Evolutionary conservation across 306 rosid species (phyloP).

Genomic region (Inga leiocalycina): DNA sequence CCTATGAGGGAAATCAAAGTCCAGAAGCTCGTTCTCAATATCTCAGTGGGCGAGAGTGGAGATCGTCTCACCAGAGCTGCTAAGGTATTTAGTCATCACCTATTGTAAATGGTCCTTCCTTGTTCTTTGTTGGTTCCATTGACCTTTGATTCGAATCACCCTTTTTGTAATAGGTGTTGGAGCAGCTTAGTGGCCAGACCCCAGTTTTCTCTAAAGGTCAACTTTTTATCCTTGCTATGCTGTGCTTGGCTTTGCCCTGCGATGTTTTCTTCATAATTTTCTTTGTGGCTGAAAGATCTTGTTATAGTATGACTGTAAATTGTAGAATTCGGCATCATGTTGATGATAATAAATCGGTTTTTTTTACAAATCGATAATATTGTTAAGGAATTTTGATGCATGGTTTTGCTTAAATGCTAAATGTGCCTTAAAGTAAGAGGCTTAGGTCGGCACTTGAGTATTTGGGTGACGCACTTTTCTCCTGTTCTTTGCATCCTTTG

Average conservation of each 20-base stretch:
- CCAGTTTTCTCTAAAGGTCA: not conserved
- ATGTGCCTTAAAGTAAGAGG: not conserved
- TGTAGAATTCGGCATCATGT: not conserved
- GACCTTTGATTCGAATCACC: not conserved
- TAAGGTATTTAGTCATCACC: not conserved
- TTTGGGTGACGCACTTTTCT: not conserved
- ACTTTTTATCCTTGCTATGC: not conserved
- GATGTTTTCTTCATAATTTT: not conserved
- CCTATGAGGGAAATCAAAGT: not conserved
- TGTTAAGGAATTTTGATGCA: not conserved
- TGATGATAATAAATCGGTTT: not conserved
- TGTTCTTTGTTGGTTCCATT: not conserved
- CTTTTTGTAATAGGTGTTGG: not conserved
- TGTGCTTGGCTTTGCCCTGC: not conserved
- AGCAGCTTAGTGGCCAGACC: conserved; percentile 3
- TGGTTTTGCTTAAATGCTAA: not conserved
- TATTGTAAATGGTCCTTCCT: not conserved
- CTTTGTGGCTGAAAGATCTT: not conserved
- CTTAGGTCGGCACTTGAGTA: not conserved
- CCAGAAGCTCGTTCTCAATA: not conserved
- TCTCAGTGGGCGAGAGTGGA: not conserved
- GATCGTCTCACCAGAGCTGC: conserved; percentile 3
- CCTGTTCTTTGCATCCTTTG: not conserved
- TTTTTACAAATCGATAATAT: not conserved
- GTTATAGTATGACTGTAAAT: not conserved